A percentile compares a stretch with the other conserved stretches of the same genome.
Conservation (phyloP, 169 alveolate species). For the Plasmodium billcollinsi region DNA sequence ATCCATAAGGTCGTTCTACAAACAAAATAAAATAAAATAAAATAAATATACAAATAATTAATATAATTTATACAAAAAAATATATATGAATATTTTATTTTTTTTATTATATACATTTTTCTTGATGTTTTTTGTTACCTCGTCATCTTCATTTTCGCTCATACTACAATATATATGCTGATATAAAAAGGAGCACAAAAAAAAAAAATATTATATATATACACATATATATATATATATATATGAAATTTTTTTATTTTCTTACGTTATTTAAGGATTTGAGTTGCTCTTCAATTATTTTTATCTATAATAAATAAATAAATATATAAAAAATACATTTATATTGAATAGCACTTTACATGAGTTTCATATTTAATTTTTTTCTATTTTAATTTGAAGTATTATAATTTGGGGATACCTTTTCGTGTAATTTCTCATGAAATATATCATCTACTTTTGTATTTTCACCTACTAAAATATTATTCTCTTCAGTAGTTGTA, state of each 20-base stretch:
- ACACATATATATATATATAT: not conserved
- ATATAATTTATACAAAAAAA: not conserved
- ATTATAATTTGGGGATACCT: conserved; percentile 14
- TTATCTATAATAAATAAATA: conserved; percentile 23
- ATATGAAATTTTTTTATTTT: not conserved
- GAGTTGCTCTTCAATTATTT: conserved; percentile 46
- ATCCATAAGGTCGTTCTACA: not conserved
- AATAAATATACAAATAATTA: not conserved
- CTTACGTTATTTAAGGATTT: conserved; percentile 35
- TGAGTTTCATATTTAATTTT: not conserved
- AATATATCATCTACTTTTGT: not conserved
- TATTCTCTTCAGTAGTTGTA: not conserved
- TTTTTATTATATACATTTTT: conserved; percentile 9
- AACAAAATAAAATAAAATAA: not conserved
- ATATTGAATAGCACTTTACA: not conserved
- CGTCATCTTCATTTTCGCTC: conserved; percentile 15
- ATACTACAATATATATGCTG: conserved; percentile 53
- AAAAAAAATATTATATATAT: not conserved
- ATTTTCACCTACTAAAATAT: conserved; percentile 4
- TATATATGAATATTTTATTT: not conserved
- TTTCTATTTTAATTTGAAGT: too few relatives aligned
- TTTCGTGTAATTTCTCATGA: conserved; percentile 39
- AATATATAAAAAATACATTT: not conserved
- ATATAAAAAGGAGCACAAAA: not conserved
- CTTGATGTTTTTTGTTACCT: not conserved